Percentiles rank a stretch among this genome's conserved stretches.
Conservation (phyloP, 257 asterid species). For the Nicotiana attenuata region DNA sequence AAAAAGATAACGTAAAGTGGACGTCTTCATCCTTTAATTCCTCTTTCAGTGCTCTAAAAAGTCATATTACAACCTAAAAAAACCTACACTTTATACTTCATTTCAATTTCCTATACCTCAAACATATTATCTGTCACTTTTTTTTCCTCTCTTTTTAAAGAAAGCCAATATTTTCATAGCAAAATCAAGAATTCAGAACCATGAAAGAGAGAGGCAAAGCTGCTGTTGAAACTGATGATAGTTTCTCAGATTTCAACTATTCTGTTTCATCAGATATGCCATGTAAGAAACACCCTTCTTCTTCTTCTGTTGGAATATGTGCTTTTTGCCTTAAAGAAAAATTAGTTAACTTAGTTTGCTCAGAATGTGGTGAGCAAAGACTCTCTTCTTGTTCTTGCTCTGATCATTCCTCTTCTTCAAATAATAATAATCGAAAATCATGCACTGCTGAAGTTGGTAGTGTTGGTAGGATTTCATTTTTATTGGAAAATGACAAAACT, state of each 20-base stretch:
- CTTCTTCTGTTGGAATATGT: conserved; percentile 67
- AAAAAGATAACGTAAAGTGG: conserved; percentile 61
- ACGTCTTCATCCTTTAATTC: conserved; percentile 34
- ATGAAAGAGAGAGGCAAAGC: conserved; percentile 77
- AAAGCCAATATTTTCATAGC: not conserved
- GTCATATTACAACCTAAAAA: not conserved
- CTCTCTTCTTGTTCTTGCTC: conserved; percentile 54
- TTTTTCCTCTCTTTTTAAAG: not conserved
- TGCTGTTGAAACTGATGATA: conserved; percentile 21
- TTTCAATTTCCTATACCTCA: not conserved
- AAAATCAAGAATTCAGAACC: not conserved
- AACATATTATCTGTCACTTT: not conserved
- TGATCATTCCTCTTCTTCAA: conserved; percentile 47
- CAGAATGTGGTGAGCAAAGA: conserved; percentile 93
- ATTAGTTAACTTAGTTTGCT: conserved; percentile 65
- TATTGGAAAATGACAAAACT: conserved; percentile 63
- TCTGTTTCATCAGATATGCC: conserved; percentile 52
- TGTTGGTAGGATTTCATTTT: conserved; percentile 71
- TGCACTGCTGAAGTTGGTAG: conserved; percentile 66
- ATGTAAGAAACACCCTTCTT: conserved; percentile 70
- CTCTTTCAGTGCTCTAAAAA: conserved; percentile 8
- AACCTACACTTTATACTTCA: not conserved
- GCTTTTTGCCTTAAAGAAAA: conserved; percentile 69
- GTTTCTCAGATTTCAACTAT: conserved; percentile 46
- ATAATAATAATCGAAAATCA: conserved; percentile 21